Evolutionary conservation across 805 yeast genomes (phyloP).

Genomic region (Wickerhamiella parazyma): DNA sequence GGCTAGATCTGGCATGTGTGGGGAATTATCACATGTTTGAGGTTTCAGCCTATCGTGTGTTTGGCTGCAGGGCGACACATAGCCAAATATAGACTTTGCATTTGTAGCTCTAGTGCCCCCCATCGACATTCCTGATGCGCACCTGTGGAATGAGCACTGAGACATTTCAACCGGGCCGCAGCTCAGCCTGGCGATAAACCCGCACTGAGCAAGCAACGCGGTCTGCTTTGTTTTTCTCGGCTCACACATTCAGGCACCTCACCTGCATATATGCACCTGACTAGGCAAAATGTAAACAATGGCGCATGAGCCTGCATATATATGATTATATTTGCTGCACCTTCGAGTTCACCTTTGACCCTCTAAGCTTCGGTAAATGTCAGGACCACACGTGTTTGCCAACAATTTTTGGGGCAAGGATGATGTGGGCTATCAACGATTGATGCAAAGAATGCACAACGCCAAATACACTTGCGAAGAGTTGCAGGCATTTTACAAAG

Average conservation of each 20-base stretch:
- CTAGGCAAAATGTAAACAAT: constrained; percentile 4
- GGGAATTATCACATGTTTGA: too few relatives aligned
- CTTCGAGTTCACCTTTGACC: not conserved
- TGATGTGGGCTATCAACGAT: constrained; percentile 42
- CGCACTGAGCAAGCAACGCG: not conserved
- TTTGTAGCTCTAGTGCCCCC: too few relatives aligned
- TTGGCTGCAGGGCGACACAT: too few relatives aligned
- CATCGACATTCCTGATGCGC: too few relatives aligned
- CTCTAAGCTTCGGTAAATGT: constrained; percentile 1
- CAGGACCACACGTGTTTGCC: constrained; percentile 17
- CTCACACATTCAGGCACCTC: not conserved
- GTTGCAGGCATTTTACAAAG: constrained; percentile 37
- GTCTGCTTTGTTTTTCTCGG: too few relatives aligned
- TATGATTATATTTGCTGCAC: constrained; percentile 5
- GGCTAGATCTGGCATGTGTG: too few relatives aligned
- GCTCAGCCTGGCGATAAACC: not conserved
- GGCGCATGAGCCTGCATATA: not conserved
- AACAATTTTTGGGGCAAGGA: constrained; percentile 40
- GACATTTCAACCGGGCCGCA: not conserved
- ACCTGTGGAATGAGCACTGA: not conserved
- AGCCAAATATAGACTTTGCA: too few relatives aligned
- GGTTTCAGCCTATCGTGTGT: too few relatives aligned
- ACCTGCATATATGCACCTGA: constrained; percentile 4
- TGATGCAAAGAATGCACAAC: constrained; percentile 44
- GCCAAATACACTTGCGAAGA: constrained; percentile 47